Evolutionary conservation across 768 basidiomycete species (phyloP).

Genomic region (Suillus luteus): DNA sequence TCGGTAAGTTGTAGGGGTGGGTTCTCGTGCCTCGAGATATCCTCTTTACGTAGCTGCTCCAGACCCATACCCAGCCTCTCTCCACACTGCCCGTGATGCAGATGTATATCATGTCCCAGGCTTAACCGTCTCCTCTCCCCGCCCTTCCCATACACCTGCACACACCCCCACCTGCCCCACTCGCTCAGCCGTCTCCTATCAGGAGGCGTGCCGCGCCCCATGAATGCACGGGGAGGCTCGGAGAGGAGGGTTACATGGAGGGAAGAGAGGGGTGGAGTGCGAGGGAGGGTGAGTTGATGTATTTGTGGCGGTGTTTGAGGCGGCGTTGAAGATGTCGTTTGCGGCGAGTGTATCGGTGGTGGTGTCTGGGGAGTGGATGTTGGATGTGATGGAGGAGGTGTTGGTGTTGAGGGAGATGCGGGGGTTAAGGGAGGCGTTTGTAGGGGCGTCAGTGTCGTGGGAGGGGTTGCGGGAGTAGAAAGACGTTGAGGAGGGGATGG

Average conservation of each 20-base stretch:
- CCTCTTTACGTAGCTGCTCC: neutral
- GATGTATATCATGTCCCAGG: neutral
- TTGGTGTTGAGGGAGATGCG: neutral
- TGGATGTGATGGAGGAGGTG: neutral
- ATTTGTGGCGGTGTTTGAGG: constrained; percentile 10
- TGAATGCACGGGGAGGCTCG: constrained; percentile 35
- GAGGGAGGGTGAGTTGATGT: constrained; percentile 20
- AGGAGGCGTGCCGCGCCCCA: constrained; percentile 37
- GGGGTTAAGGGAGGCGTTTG: neutral
- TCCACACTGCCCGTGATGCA: neutral
- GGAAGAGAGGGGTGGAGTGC: constrained; percentile 25
- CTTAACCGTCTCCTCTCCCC: neutral
- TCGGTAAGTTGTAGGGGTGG: neutral
- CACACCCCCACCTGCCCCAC: constrained; percentile 27
- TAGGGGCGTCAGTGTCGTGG: neutral
- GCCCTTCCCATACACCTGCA: neutral
- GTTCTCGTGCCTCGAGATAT: neutral
- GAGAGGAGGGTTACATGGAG: constrained; percentile 35
- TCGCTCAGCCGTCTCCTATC: constrained; percentile 32
- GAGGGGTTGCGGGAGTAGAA: neutral
- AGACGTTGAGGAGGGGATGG: neutral
- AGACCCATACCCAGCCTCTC: neutral
- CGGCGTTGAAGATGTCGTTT: neutral
- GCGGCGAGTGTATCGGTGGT: neutral
- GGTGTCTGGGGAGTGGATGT: constrained; percentile 4